Evolutionary conservation across 1,284 basidiomycete genomes (phyloP), one percentile per base, ranked within the genome.

Genomic region (Ceratobasidium sp.): DNA sequence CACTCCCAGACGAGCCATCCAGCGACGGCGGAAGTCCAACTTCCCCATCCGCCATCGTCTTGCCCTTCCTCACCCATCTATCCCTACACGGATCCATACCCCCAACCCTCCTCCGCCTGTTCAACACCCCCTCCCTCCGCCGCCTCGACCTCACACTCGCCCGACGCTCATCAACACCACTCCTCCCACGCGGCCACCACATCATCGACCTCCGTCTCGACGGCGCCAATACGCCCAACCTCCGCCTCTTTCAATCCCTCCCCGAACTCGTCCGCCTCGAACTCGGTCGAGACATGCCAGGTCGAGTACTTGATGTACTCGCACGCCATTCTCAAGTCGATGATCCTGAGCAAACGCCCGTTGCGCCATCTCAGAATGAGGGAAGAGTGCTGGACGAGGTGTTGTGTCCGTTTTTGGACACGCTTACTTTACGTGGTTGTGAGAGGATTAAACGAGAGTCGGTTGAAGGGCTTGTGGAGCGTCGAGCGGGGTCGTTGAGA

Each of bases 251-350:
- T 3, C 71, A 74, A 46, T 74, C 59, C 23, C 60, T 65, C 16
- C 71, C 71, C 44, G 46, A 74, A 27, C 60, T 74, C 44, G 33
- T 65, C 60, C 62, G 59, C 14, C 60, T 74, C 46, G 71, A 74
- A 27, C 27, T 74, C 30, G 71, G 71, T 3, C 27, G 59, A 41
- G 71, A 74, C 20, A 74, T 48, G 27, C 71, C 71, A 2, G 71
- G 71, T 2, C 44, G 71, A 33, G n/a, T 74, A 4, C 44, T 74
- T 4, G 60, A 74, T 18, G 41, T 46, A 1, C 60, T 65, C 27
- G 71, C 71, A 10, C 60, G 46, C 18, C 30, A 57, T 35, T 62
- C 59, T 1, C 30, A n/a, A 18, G 52, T 14, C 23, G 38, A 57
- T 6, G 71, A 65, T 27, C 71, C 60, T 2, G 71, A 74, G 4